phyloP scores from a whole-genome alignment of 2,329 filamentous ascomycete genomes.

The Seiridium unicorne region DNA sequence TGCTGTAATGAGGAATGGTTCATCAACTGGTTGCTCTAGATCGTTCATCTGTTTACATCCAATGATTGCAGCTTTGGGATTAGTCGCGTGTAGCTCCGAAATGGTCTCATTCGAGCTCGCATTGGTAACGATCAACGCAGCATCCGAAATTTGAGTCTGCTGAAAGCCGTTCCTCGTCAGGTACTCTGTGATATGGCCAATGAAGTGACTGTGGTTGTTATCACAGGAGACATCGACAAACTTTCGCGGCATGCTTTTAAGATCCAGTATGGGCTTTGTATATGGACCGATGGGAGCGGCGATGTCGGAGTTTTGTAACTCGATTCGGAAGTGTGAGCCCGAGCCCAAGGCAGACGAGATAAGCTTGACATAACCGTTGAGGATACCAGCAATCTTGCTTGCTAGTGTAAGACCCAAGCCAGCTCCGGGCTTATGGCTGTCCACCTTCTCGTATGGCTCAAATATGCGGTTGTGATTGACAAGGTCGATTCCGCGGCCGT shows the following conservation, averaged over 20 bases:
- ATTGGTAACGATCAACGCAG: slow-evolving; percentile 1
- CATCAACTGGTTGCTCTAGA: not conserved
- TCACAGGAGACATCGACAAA: not conserved
- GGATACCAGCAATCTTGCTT: slow-evolving; percentile 4
- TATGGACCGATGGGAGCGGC: not conserved
- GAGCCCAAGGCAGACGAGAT: not conserved
- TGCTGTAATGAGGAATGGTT: not conserved
- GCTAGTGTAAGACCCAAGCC: slow-evolving; percentile 8
- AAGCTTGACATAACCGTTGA: slow-evolving; percentile 3
- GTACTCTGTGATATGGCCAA: not conserved
- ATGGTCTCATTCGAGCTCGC: not conserved
- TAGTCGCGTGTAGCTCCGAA: not conserved
- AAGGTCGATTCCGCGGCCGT: slow-evolving; percentile 5
- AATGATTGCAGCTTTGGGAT: not conserved
- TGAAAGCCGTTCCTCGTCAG: slow-evolving; percentile 2
- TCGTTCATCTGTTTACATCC: not conserved
- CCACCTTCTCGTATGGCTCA: slow-evolving; percentile 10
- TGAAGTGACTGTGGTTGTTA: not conserved
- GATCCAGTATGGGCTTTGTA: not conserved
- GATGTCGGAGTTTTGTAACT: not conserved
- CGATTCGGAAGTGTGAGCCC: slow-evolving; percentile 8
- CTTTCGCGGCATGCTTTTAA: not conserved
- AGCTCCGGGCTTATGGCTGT: slow-evolving; percentile 6
- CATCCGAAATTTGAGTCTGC: not conserved
- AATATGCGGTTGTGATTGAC: slow-evolving; percentile 3